These are phyloP conservation scores for Trypanosoma conorhini DNA, from an alignment of 208 protist species.

Conservation along the genomic window DNA sequence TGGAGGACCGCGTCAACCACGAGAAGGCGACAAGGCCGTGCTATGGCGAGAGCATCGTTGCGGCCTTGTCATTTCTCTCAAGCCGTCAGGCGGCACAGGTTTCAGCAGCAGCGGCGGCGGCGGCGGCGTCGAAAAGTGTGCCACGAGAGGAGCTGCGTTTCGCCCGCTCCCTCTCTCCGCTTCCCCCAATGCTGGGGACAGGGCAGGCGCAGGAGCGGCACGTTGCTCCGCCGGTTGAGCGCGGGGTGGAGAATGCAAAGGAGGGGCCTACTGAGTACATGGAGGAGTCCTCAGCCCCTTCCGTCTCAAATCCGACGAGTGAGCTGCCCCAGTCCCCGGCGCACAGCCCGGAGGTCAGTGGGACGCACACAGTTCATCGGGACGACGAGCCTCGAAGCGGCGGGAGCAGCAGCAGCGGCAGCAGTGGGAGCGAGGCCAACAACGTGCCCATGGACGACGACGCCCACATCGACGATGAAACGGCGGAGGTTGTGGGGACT, in stretches of 20 bases:
- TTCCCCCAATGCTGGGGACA: neutral
- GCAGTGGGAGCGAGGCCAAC: neutral
- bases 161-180: neutral
- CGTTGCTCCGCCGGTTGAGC: constrained; percentile 10
- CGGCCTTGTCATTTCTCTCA: constrained; percentile 44
- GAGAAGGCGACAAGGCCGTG: constrained; percentile 21
- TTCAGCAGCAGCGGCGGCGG: neutral
- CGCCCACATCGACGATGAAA: neutral
- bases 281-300: neutral
- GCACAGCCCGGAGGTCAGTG: neutral
- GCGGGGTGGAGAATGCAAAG: neutral
- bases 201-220: neutral
- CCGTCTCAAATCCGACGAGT: neutral
- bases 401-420: neutral
- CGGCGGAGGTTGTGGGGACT: neutral
- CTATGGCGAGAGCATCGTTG: constrained; percentile 33
- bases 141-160: neutral
- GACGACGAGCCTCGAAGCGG: neutral
- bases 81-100: neutral
- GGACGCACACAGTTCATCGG: neutral
- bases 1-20: constrained; percentile 32
- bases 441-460: neutral
- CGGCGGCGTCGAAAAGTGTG: neutral
- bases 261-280: neutral
- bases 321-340: neutral